phyloP scores from a whole-genome alignment of 257 asterid genomes.

The Nicotiana undulata region DNA sequence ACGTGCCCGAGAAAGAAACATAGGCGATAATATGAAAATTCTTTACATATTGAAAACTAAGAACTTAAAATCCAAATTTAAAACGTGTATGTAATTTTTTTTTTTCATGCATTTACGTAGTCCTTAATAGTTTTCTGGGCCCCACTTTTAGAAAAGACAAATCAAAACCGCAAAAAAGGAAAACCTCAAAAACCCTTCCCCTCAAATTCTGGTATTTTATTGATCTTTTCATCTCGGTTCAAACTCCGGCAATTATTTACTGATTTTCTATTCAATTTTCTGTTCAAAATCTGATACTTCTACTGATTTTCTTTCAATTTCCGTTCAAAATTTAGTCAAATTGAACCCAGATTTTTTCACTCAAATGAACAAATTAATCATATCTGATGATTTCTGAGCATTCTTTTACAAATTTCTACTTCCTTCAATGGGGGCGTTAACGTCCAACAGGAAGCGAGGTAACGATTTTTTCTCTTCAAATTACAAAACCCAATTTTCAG shows the following conservation, averaged over 20 bases:
- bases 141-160: background rate
- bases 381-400: background rate
- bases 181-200: background rate
- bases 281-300: background rate
- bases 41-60: no score
- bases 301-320: background rate
- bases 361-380: background rate
- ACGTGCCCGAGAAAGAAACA: no score
- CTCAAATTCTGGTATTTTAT: background rate
- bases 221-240: background rate
- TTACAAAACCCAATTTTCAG: constrained; percentile 20
- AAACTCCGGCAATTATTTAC: background rate
- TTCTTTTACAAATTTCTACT: background rate
- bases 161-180: background rate
- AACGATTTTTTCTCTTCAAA: constrained; percentile 22
- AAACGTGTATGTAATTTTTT: no score
- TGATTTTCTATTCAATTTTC: background rate
- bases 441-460: constrained; percentile 47
- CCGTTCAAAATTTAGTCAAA: background rate
- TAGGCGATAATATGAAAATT: no score
- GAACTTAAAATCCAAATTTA: no score
- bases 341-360: background rate
- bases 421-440: constrained; percentile 47
- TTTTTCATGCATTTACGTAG: no score
- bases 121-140: no score